A percentile compares a stretch with the other conserved stretches of the same genome.
These are phyloP conservation scores for Colletotrichum echinochloae DNA, from an alignment of 2,329 filamentous ascomycete species.

Conservation along the genomic window DNA sequence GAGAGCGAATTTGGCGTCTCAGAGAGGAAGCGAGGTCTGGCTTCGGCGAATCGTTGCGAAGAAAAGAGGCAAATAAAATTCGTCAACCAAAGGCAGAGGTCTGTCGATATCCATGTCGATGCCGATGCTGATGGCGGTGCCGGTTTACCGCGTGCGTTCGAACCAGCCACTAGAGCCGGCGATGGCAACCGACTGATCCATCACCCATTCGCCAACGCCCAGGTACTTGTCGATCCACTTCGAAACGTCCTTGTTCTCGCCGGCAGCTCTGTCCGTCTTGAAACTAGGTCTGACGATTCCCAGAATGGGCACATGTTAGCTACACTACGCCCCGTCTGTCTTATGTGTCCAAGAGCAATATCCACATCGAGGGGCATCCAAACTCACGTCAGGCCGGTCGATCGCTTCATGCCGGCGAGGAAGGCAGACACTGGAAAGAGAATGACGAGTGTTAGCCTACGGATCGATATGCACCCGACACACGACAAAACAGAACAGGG, in stretches of 20 bases:
- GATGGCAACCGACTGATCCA: slow-evolving; percentile 96
- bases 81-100: neutral
- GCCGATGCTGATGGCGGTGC: neutral
- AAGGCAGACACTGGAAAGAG: slow-evolving; percentile 84
- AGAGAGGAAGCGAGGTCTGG: neutral
- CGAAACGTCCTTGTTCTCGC: slow-evolving; percentile 83
- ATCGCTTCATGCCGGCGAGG: slow-evolving; percentile 96
- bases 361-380: slow-evolving; percentile 3
- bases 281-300: slow-evolving; percentile 76
- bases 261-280: slow-evolving; percentile 83
- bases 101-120: neutral
- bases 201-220: slow-evolving; percentile 95
- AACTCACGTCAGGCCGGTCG: slow-evolving; percentile 96
- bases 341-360: neutral
- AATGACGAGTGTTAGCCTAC: slow-evolving; percentile 7
- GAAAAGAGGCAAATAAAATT: neutral
- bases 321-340: slow-evolving; percentile 7
- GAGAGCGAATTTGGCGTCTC: neutral
- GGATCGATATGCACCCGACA: neutral
- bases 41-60: slow-evolving; percentile 1
- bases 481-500: neutral
- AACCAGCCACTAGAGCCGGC: slow-evolving; percentile 91
- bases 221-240: slow-evolving; percentile 95
- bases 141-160: slow-evolving; percentile 80
- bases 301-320: slow-evolving; percentile 61